phyloP scores from a whole-genome alignment of 371 early-diverging fungal genomes.

The Dentiscutata heterogama region DNA sequence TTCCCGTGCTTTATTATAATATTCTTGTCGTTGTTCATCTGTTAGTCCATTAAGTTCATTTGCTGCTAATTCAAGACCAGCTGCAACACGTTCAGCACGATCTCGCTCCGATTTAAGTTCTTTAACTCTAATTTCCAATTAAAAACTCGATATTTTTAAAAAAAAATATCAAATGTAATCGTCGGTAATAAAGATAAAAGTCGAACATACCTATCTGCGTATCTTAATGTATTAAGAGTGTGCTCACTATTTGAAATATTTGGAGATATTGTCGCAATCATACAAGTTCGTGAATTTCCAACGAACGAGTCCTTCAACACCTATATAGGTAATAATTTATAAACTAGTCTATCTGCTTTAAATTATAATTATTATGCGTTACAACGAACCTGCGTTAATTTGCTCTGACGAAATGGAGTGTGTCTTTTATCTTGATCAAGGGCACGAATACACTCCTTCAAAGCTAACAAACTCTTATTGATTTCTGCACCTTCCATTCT shows the following conservation, averaged over 20 bases:
- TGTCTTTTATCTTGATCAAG: constrained; percentile 94
- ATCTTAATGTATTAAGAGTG: constrained; percentile 97
- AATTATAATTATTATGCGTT: background rate
- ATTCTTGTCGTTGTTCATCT: constrained; percentile 42
- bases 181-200: background rate
- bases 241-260: constrained; percentile 94
- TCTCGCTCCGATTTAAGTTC: constrained; percentile 43
- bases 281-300: constrained; percentile 96
- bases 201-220: constrained; percentile 87
- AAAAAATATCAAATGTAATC: background rate
- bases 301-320: constrained; percentile 98
- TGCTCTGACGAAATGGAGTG: constrained; percentile 97
- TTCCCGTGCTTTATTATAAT: constrained; percentile 8
- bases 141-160: background rate
- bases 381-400: constrained; percentile 88
- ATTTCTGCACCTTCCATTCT: constrained; percentile 99
- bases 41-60: constrained; percentile 40
- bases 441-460: constrained; percentile 98
- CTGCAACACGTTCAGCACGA: constrained; percentile 39
- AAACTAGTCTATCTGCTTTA: background rate
- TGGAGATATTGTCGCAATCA: constrained; percentile 98
- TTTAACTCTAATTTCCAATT: constrained; percentile 10
- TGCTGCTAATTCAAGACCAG: constrained; percentile 45
- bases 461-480: constrained; percentile 96
- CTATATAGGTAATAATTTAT: constrained; percentile 46